Evolutionary conservation across 768 basidiomycete species (phyloP).

Genomic region (Amanita jacksonii): DNA sequence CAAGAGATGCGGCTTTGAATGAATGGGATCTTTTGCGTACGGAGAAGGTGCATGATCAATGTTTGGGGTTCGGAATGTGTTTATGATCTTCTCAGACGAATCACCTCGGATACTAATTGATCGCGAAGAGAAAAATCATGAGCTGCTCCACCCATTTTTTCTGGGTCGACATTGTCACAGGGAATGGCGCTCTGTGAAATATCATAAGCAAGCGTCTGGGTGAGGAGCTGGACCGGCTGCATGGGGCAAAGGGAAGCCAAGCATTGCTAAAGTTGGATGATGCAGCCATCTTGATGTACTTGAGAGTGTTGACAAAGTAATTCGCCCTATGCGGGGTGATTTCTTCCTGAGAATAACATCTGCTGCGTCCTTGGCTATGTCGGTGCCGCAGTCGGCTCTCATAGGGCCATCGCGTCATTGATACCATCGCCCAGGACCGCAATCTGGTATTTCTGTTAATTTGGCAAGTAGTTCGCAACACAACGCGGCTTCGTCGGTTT

Average conservation of each 20-base stretch:
- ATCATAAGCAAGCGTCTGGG: slow-evolving; percentile 25
- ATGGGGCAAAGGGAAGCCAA: slow-evolving; percentile 29
- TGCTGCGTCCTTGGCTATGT: slow-evolving; percentile 29
- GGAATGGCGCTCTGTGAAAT: slow-evolving; percentile 28
- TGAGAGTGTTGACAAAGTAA: slow-evolving; percentile 26
- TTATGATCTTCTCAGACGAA: slow-evolving; percentile 20
- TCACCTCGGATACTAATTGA: slow-evolving; percentile 22
- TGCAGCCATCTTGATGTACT: slow-evolving; percentile 29
- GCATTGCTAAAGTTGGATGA: slow-evolving; percentile 21
- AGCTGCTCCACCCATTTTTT: slow-evolving; percentile 27
- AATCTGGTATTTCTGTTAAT: slow-evolving; percentile 8
- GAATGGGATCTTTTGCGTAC: slow-evolving; percentile 6
- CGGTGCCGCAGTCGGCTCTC: slow-evolving; percentile 12
- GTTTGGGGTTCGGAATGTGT: slow-evolving; percentile 25
- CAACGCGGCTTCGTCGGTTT: not conserved
- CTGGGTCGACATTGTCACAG: slow-evolving; percentile 29
- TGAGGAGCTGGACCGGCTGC: slow-evolving; percentile 22
- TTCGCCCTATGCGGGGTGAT: slow-evolving; percentile 16
- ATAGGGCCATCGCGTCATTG: slow-evolving; percentile 5
- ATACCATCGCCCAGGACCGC: slow-evolving; percentile 4
- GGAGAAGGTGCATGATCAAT: slow-evolving; percentile 3
- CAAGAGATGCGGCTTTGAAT: slow-evolving; percentile 3
- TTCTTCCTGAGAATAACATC: slow-evolving; percentile 27
- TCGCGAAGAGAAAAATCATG: slow-evolving; percentile 23
- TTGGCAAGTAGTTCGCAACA: slow-evolving; percentile 8